phyloP scores from a whole-genome alignment of 495 filamentous ascomycete species.

The Clavariopsis aquatica region DNA sequence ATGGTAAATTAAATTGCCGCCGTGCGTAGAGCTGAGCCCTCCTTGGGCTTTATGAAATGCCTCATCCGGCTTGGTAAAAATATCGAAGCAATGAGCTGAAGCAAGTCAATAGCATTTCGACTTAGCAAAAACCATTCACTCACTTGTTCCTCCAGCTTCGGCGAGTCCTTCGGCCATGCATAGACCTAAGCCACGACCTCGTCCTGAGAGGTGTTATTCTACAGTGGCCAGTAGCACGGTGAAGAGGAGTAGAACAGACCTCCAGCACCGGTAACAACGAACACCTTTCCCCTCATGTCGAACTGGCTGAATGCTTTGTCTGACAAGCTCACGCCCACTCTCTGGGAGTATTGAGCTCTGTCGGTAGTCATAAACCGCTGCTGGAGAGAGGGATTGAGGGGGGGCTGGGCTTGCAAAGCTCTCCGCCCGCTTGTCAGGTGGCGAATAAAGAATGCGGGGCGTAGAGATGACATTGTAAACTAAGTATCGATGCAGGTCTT shows the following conservation, averaged over 20 bases:
- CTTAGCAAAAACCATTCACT: neutral
- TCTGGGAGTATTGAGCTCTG: too few relatives aligned
- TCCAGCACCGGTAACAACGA: conserved; percentile 30
- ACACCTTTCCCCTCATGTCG: conserved; percentile 28
- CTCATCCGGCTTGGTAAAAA: conserved; percentile 52
- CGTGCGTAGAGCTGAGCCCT: conserved; percentile 52
- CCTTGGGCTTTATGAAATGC: conserved; percentile 55
- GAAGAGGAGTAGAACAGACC: neutral
- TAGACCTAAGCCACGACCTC: conserved; percentile 54
- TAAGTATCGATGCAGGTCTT: too few relatives aligned
- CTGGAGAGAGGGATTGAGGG: neutral
- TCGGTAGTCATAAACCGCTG: neutral
- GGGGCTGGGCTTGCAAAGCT: neutral
- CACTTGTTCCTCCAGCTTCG: conserved; percentile 68
- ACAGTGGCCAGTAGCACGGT: neutral
- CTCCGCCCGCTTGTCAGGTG: neutral
- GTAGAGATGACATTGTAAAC: conserved; percentile 1
- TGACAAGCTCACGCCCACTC: conserved; percentile 2
- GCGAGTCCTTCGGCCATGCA: conserved; percentile 68
- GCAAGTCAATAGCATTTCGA: neutral
- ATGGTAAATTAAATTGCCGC: conserved; percentile 61
- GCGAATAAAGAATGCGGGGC: neutral
- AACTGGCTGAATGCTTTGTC: conserved; percentile 24
- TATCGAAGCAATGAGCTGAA: conserved; percentile 66
- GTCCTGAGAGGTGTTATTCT: conserved; percentile 25